Evolutionary conservation across 768 basidiomycete genomes (phyloP).

Genomic region (Termitomyces sp.): DNA sequence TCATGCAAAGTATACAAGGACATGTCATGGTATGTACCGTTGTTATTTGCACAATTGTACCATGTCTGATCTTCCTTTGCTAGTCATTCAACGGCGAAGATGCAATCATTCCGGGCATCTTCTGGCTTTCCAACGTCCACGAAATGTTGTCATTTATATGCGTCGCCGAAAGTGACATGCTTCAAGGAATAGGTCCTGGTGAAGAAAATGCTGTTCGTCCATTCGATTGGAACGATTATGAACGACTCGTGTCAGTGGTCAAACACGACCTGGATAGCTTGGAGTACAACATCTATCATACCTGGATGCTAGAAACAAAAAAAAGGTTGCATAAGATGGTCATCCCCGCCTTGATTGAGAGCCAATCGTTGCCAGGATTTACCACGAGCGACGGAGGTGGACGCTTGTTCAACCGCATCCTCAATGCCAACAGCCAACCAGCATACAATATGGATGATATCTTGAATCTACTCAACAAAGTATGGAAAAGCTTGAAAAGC

Average conservation of each 20-base stretch:
- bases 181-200: constrained; percentile 95
- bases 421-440: constrained; percentile 81
- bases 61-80: constrained; percentile 2
- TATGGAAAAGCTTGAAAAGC: constrained; percentile 97
- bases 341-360: constrained; percentile 97
- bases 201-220: constrained; percentile 88
- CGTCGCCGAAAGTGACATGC: constrained; percentile 98
- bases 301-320: constrained; percentile 99
- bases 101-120: constrained; percentile 93
- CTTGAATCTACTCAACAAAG: constrained; percentile 92
- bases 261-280: constrained; percentile 98
- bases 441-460: constrained; percentile 99
- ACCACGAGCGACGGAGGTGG: constrained; percentile 93
- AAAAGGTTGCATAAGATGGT: constrained; percentile 96
- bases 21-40: constrained; percentile 87
- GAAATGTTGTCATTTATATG: constrained; percentile 99
- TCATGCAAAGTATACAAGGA: constrained; percentile 96
- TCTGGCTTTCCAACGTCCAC: constrained; percentile 99
- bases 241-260: constrained; percentile 94
- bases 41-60: constrained; percentile 7
- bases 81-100: constrained; percentile 93
- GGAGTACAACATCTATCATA: constrained; percentile 99
- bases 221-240: constrained; percentile 97
- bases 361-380: constrained; percentile 96
- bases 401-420: constrained; percentile 88